phyloP scores from a whole-genome alignment of 2,329 filamentous ascomycete genomes.

The Teratosphaeria epicoccoides region DNA sequence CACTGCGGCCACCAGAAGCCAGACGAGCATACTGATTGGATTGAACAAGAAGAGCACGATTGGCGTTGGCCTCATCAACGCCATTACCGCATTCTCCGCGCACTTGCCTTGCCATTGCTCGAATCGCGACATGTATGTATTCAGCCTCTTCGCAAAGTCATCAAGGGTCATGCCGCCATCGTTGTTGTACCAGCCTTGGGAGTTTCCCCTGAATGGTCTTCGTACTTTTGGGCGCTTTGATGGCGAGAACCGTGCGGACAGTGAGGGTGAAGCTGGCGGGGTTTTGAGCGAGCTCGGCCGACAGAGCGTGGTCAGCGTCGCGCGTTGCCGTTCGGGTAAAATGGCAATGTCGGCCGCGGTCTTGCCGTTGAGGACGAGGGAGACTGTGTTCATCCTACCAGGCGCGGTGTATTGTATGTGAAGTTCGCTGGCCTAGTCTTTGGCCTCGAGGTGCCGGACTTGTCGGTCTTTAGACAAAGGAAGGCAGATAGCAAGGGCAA shows the following conservation, averaged over 20 bases:
- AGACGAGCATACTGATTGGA: slow-evolving; percentile 19
- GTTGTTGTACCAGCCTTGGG: slow-evolving; percentile 22
- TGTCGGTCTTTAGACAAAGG: background rate
- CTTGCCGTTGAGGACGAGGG: slow-evolving; percentile 19
- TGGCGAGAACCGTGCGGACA: background rate
- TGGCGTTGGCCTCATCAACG: slow-evolving; percentile 20
- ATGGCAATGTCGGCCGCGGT: slow-evolving; percentile 13
- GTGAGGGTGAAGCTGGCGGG: background rate
- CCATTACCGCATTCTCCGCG: slow-evolving; percentile 24
- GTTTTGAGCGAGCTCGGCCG: background rate
- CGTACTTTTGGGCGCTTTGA: background rate
- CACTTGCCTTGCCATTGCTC: slow-evolving; percentile 18
- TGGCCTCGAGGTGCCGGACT: background rate
- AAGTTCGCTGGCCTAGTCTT: background rate
- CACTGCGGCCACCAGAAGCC: slow-evolving; percentile 11
- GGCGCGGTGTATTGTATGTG: background rate
- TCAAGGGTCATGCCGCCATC: slow-evolving; percentile 18
- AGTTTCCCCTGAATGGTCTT: slow-evolving; percentile 2
- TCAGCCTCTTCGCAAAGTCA: slow-evolving; percentile 18
- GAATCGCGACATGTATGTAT: slow-evolving; percentile 16
- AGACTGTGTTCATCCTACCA: slow-evolving; percentile 18
- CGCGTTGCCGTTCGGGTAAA: slow-evolving; percentile 9
- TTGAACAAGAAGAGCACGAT: slow-evolving; percentile 23
- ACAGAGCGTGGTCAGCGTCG: slow-evolving; percentile 1
- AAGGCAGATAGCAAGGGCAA: background rate